These are phyloP conservation scores for Athelia sp. DNA, from an alignment of 1,284 basidiomycete species.

Conservation along the genomic window DNA sequence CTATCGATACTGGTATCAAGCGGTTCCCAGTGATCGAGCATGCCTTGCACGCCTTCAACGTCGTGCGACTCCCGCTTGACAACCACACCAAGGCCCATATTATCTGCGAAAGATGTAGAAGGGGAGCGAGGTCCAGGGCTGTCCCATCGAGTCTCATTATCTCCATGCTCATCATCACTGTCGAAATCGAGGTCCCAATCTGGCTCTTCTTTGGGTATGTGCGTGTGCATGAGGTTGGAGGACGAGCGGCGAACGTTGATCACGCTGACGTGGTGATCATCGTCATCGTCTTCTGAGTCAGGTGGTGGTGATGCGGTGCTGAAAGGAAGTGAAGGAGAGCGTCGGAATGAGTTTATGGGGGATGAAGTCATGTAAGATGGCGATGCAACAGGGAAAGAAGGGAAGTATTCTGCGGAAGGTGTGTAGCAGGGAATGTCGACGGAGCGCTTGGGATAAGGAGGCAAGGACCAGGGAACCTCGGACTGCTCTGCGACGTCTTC, in stretches of 20 bases:
- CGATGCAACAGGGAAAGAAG: slow-evolving; percentile 17
- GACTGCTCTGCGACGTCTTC: slow-evolving; percentile 16
- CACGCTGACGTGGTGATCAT: slow-evolving; percentile 42
- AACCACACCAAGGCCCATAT: slow-evolving; percentile 22
- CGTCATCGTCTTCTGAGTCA: slow-evolving; percentile 61
- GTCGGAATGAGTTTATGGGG: slow-evolving; percentile 31
- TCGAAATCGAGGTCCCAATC: slow-evolving; percentile 22
- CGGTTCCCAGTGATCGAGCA: slow-evolving; percentile 59
- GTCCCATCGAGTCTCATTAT: slow-evolving; percentile 48
- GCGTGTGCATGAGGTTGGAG: slow-evolving; percentile 9
- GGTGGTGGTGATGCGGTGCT: slow-evolving; percentile 56
- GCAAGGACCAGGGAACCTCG: slow-evolving; percentile 23
- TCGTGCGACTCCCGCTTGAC: slow-evolving; percentile 55
- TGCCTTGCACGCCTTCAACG: slow-evolving; percentile 46
- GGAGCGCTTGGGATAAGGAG: slow-evolving; percentile 39
- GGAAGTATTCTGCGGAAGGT: slow-evolving; percentile 33
- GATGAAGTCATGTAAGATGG: slow-evolving; percentile 12
- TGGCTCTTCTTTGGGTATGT: background rate
- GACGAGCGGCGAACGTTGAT: slow-evolving; percentile 31
- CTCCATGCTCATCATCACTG: slow-evolving; percentile 29
- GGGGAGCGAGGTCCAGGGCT: slow-evolving; percentile 56
- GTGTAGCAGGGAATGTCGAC: slow-evolving; percentile 51
- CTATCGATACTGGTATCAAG: slow-evolving; percentile 37
- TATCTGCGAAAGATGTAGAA: slow-evolving; percentile 30
- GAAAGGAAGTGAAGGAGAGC: slow-evolving; percentile 49